Evolutionary conservation across 768 basidiomycete species (phyloP).

Genomic region (Lanmaoa pseudosensibilis): DNA sequence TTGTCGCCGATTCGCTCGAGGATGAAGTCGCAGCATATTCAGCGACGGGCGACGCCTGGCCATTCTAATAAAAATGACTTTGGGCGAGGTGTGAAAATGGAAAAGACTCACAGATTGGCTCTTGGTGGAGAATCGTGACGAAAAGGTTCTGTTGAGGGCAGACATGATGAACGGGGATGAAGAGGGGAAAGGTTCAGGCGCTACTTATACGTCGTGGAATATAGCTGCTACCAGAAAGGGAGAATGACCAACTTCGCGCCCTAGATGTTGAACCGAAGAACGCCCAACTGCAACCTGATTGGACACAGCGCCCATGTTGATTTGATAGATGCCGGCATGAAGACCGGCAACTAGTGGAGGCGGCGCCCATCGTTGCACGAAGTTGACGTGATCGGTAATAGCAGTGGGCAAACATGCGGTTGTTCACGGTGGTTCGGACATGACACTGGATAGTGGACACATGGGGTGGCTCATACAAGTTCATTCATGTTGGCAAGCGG

Average conservation of each 20-base stretch:
- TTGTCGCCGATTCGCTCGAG: constrained; percentile 16
- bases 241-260: constrained; percentile 8
- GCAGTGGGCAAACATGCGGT: background rate
- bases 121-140: constrained; percentile 31
- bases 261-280: constrained; percentile 24
- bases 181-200: background rate
- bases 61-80: constrained; percentile 1
- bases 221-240: constrained; percentile 18
- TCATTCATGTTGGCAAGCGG: too few relatives aligned
- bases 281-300: constrained; percentile 6
- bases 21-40: constrained; percentile 7
- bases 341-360: background rate
- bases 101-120: constrained; percentile 24
- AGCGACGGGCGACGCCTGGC: constrained; percentile 11
- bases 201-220: constrained; percentile 30
- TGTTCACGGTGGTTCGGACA: background rate
- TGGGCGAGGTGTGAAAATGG: background rate
- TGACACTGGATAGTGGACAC: too few relatives aligned
- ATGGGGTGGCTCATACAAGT: too few relatives aligned
- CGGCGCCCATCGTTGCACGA: background rate
- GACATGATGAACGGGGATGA: constrained; percentile 23
- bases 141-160: constrained; percentile 29
- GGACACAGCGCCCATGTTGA: background rate
- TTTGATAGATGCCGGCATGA: constrained; percentile 4
- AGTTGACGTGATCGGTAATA: too few relatives aligned